Conservation (phyloP, 2,329 filamentous ascomycete species). For the Aspergillus brunneoviolaceus region DNA sequence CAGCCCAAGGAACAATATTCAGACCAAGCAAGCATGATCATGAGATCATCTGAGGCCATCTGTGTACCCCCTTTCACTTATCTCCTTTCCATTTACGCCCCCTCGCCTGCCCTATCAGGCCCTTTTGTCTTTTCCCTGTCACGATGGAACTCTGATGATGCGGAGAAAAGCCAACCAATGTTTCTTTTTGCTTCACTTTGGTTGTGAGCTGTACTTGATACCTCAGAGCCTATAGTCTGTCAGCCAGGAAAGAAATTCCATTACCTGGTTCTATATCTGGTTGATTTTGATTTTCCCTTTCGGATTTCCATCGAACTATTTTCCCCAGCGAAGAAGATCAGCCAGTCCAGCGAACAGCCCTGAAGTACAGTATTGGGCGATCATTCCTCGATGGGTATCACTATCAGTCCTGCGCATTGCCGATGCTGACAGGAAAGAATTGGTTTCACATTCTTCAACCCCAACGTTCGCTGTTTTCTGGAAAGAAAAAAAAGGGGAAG, state of each 20-base stretch:
- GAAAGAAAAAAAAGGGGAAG: conserved; percentile 14
- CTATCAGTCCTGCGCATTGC: conserved; percentile 16
- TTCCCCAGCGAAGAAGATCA: background rate
- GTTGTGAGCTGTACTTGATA: background rate
- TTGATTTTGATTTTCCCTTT: background rate
- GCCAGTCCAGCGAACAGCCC: conserved; percentile 5
- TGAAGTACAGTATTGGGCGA: conserved; percentile 21
- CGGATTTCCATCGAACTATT: background rate
- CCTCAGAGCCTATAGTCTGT: background rate
- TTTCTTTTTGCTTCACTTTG: background rate
- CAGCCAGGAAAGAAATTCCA: background rate
- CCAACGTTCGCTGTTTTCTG: background rate
- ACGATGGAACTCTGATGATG: background rate
- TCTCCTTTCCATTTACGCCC: background rate
- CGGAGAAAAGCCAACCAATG: background rate
- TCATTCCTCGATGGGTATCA: conserved; percentile 19
- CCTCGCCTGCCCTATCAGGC: background rate
- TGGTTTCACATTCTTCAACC: conserved; percentile 15
- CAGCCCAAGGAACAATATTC: conserved; percentile 17
- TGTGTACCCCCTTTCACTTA: conserved; percentile 2
- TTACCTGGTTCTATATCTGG: background rate
- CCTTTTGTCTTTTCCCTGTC: background rate
- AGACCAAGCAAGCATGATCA: background rate
- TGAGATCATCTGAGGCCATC: background rate
- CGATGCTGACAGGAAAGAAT: conserved; percentile 5